Percentiles rank a stretch among this genome's conserved stretches.
Conservation (phyloP, 805 yeast species). For the Blastobotrys robertii region DNA sequence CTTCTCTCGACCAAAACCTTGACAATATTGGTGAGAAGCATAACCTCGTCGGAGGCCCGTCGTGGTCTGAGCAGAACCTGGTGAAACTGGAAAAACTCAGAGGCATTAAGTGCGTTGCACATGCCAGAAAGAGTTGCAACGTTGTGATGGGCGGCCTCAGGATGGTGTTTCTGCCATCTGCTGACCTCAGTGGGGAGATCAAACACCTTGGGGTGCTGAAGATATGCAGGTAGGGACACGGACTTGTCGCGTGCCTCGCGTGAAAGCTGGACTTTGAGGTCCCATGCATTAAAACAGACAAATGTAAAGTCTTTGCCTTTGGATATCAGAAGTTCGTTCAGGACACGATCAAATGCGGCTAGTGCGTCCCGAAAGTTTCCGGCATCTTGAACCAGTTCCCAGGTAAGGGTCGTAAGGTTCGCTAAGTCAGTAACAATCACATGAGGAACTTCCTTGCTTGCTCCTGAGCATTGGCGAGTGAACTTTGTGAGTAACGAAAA, state of each 20-base stretch:
- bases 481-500: too few species aligned
- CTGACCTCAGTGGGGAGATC: conserved; percentile 66
- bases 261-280: conserved; percentile 64
- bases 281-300: conserved; percentile 59
- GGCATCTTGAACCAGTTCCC: conserved; percentile 53
- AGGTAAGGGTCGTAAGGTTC: conserved; percentile 37
- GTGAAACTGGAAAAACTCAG: conserved; percentile 16
- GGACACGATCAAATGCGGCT: conserved; percentile 38
- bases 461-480: too few species aligned
- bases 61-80: conserved; percentile 23
- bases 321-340: conserved; percentile 32
- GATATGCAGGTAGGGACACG: conserved; percentile 59
- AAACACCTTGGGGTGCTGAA: conserved; percentile 67
- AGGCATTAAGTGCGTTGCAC: conserved; percentile 40
- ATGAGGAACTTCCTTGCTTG: too few species aligned
- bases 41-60: conserved; percentile 39
- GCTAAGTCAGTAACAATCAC: background rate
- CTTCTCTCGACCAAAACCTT: conserved; percentile 36
- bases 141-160: conserved; percentile 33
- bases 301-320: conserved; percentile 47
- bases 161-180: conserved; percentile 60
- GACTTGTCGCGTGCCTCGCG: conserved; percentile 74
- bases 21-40: conserved; percentile 36
- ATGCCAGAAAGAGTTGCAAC: conserved; percentile 29
- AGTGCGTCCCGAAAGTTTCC: conserved; percentile 58